phyloP scores from a whole-genome alignment of 2,329 filamentous ascomycete genomes.

The Colletotrichum tofieldiae region DNA sequence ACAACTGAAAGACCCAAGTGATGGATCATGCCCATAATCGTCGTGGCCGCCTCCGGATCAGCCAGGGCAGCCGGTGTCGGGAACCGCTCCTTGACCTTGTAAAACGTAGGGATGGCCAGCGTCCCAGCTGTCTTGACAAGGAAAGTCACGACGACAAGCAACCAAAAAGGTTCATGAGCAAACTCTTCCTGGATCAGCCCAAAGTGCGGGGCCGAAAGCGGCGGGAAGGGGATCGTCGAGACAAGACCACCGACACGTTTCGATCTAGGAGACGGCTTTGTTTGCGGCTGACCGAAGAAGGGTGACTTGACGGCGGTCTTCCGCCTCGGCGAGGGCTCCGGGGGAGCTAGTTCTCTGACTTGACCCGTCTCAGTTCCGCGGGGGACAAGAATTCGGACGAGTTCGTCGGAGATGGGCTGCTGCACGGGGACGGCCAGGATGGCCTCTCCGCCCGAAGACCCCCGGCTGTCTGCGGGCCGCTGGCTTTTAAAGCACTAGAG shows the following conservation, averaged over 20 bases:
- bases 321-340: conserved; percentile 9
- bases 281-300: conserved; percentile 50
- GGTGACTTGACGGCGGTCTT: conserved; percentile 49
- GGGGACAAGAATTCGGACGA: conserved; percentile 36
- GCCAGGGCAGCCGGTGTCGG: conserved; percentile 77
- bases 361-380: conserved; percentile 32
- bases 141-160: conserved; percentile 87
- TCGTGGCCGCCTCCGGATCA: conserved; percentile 61
- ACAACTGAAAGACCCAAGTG: conserved; percentile 80
- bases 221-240: conserved; percentile 76
- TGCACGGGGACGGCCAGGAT: conserved; percentile 30
- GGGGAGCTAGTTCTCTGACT: conserved; percentile 29
- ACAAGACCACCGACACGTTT: conserved; percentile 61
- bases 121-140: conserved; percentile 85
- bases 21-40: conserved; percentile 75
- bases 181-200: conserved; percentile 90
- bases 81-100: conserved; percentile 76
- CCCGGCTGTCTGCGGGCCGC: conserved; percentile 41
- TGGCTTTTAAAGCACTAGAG: conserved; percentile 37
- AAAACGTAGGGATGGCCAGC: conserved; percentile 83
- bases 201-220: conserved; percentile 74
- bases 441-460: conserved; percentile 36
- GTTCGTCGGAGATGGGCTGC: conserved; percentile 27
- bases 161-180: conserved; percentile 80
- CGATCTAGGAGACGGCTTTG: conserved; percentile 46